Percentiles rank a stretch among this genome's conserved stretches.
Conservation (phyloP, 2,329 filamentous ascomycete genomes). For the Bipolaris zeicola region DNA sequence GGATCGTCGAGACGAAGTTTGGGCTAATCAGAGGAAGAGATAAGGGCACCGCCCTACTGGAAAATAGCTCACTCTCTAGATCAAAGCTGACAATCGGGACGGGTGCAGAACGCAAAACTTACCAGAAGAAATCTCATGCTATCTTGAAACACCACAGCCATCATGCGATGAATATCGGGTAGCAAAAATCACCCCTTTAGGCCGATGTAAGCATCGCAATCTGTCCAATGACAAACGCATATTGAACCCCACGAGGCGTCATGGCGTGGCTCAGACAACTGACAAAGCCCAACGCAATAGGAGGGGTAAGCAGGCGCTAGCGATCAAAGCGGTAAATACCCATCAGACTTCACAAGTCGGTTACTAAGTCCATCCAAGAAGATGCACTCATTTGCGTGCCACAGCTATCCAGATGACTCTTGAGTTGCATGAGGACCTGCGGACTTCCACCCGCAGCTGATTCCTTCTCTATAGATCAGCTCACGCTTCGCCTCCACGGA, state of each 20-base stretch:
- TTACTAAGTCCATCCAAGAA: neutral
- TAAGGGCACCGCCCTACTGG: neutral
- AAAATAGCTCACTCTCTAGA: neutral
- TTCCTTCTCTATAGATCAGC: neutral
- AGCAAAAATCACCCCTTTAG: neutral
- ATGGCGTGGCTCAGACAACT: neutral
- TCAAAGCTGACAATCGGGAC: neutral
- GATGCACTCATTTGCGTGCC: too few relatives aligned
- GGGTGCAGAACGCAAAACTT: neutral
- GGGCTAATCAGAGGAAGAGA: neutral
- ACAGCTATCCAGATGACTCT: neutral
- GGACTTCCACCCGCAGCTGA: neutral
- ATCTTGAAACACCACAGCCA: neutral
- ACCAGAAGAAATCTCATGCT: neutral
- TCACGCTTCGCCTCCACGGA: neutral
- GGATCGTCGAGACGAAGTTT: neutral
- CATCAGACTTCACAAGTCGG: neutral
- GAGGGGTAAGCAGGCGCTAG: neutral
- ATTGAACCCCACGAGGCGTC: neutral
- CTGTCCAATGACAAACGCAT: neutral
- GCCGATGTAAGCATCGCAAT: neutral
- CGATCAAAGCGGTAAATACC: neutral
- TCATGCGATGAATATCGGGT: too few relatives aligned
- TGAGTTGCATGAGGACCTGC: neutral
- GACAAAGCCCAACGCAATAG: neutral